A percentile compares a stretch with the other conserved stretches of the same genome.
Evolutionary conservation across 176 grass and related monocot genomes (phyloP).

Genomic region (Phoenix dactylifera): DNA sequence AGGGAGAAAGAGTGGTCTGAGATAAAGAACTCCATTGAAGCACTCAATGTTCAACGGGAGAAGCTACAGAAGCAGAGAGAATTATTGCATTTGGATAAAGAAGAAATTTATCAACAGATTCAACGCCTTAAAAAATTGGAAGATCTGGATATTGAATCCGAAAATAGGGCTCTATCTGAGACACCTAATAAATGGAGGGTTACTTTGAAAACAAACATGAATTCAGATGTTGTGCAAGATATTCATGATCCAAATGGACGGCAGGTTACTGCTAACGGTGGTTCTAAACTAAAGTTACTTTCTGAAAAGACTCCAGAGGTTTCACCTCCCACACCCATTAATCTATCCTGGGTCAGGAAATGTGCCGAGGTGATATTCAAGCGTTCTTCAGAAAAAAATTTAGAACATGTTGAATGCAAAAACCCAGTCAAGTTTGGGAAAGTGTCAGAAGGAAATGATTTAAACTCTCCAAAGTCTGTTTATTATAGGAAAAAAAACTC

Average conservation of each 20-base stretch:
- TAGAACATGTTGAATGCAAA: slow-evolving; percentile 15
- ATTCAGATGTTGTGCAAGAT: slow-evolving; percentile 15
- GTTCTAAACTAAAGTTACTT: slow-evolving; percentile 27
- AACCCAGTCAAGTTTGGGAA: slow-evolving; percentile 20
- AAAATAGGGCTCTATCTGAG: slow-evolving; percentile 57
- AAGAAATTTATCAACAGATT: slow-evolving; percentile 67
- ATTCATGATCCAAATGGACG: neutral
- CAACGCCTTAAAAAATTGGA: slow-evolving; percentile 67
- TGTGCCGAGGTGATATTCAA: slow-evolving; percentile 70
- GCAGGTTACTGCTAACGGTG: neutral
- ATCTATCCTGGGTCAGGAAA: slow-evolving; percentile 73
- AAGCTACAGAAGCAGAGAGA: slow-evolving; percentile 94
- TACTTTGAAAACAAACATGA: slow-evolving; percentile 17
- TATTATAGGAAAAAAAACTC: neutral
- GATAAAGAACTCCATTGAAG: slow-evolving; percentile 56
- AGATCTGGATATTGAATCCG: slow-evolving; percentile 48
- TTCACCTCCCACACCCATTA: slow-evolving; percentile 33
- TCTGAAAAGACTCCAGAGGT: slow-evolving; percentile 28
- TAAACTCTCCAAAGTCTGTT: neutral
- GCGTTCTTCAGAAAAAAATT: slow-evolving; percentile 34
- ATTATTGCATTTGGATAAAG: slow-evolving; percentile 61
- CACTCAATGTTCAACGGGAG: slow-evolving; percentile 60
- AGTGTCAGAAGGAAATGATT: neutral
- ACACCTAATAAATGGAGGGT: slow-evolving; percentile 26
- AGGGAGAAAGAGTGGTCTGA: slow-evolving; percentile 69